Evolutionary conservation across 371 early-diverging fungal genomes (phyloP), one percentile per base, ranked within the genome.

Genomic region (Astathelohania contejeani): DNA sequence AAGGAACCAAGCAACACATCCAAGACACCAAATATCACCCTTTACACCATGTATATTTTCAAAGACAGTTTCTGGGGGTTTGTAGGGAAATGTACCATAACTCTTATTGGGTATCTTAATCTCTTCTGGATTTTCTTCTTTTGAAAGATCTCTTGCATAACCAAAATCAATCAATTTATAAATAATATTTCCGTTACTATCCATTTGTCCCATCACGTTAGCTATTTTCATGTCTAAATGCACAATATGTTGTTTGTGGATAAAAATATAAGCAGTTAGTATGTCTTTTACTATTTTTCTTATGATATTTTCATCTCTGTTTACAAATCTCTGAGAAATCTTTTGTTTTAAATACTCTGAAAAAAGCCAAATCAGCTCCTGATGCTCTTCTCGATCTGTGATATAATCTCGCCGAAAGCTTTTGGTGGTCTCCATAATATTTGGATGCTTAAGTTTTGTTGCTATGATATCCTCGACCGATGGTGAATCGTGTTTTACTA

Each of bases 81-180:
- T 75, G 58, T 72, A 75, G 19, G 76, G 76, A 63, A 59, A 75
- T 23, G 76, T 75, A 14, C 76, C 76, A 59, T 71, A 75, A 35
- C 62, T 59, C 45, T 70, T 72, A 22, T 44, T 58, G 4, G 67
- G 67, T 23, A 70, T 65, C 20, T 55, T 18, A 0, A 58, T 47
- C 44, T 56, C 58, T 42, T 45, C 53, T 14, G 6, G 20, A 10
- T 35, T 43, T 3, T 23, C n/a, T 22, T 52, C 51, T 22, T 52
- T 50, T 1, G 38, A 25, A 9, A 71, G 26, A 12, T 49, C 20
- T 19, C 71, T 29, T 0, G 67, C 38, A 54, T 64, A 75, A n/a
- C 76, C 76, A 46, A 75, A 65, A 56, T 75, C 76, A 43, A 75
- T 75, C 12, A 75, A 49, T 50, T 72, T 73, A 56, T 70, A 75